Conservation (phyloP, 768 basidiomycete genomes). For the Nidula microcarpa region DNA sequence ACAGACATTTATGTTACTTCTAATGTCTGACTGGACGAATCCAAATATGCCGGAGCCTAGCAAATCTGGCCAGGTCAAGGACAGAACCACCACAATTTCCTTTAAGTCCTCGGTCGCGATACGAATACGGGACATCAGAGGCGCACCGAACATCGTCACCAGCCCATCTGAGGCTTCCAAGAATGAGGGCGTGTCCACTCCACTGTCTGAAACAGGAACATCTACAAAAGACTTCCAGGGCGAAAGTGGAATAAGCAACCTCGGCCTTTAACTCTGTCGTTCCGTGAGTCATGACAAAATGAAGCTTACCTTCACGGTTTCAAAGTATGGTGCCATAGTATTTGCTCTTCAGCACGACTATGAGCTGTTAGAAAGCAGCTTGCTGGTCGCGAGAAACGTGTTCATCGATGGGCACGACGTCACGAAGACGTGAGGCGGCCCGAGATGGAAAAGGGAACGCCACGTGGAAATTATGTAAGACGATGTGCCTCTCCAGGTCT, state of each 20-base stretch:
- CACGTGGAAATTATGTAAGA: too few species aligned
- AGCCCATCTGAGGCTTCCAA: constrained; percentile 89
- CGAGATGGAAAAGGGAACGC: too few species aligned
- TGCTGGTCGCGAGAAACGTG: too few species aligned
- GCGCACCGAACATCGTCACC: constrained; percentile 64
- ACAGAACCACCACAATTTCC: background rate
- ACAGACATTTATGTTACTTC: constrained; percentile 61
- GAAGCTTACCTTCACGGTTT: constrained; percentile 56
- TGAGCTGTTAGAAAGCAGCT: too few species aligned
- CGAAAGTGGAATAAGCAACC: background rate
- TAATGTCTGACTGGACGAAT: constrained; percentile 71
- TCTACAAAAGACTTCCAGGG: constrained; percentile 76
- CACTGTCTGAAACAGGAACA: constrained; percentile 69
- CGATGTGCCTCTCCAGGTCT: too few species aligned
- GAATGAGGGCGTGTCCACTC: constrained; percentile 79
- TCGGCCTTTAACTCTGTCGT: too few species aligned
- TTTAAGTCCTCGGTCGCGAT: constrained; percentile 9
- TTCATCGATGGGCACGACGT: too few species aligned
- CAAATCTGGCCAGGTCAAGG: constrained; percentile 42
- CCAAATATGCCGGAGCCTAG: constrained; percentile 67
- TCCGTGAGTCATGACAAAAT: too few species aligned
- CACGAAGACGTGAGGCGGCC: too few species aligned
- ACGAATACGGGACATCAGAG: background rate
- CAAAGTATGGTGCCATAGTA: constrained; percentile 57
- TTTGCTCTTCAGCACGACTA: too few species aligned